Percentiles rank a stretch among this genome's conserved stretches.
Conservation (phyloP, 177 flowering plant species). For the Vitis hybrid region DNA sequence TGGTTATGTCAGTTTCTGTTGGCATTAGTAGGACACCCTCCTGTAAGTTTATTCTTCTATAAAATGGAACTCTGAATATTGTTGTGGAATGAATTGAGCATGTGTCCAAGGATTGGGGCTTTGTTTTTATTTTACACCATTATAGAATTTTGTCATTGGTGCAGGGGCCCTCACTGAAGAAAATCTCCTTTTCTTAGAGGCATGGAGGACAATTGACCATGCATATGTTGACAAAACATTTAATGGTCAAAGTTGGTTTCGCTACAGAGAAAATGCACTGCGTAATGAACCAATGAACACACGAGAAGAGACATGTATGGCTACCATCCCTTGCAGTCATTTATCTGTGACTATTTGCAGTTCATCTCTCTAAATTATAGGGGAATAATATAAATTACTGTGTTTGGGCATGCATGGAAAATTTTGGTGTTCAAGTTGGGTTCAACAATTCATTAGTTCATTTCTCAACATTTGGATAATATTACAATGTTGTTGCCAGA, state of each 20-base stretch:
- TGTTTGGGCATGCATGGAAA: background rate
- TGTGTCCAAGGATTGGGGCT: background rate
- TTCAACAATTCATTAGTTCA: too few relatives aligned
- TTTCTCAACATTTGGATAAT: too few relatives aligned
- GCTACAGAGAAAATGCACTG: constrained; percentile 88
- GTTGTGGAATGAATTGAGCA: background rate
- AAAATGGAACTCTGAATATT: background rate
- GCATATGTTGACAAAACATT: constrained; percentile 93
- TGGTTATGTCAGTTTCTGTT: constrained; percentile 52
- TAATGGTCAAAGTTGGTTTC: constrained; percentile 98
- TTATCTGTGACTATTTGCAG: background rate
- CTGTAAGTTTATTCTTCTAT: constrained; percentile 45
- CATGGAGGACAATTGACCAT: constrained; percentile 94
- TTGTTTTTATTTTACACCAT: background rate
- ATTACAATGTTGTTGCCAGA: too few relatives aligned
- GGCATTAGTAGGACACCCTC: constrained; percentile 52
- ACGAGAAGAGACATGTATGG: constrained; percentile 84
- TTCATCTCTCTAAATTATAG: background rate
- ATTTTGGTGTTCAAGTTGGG: too few relatives aligned
- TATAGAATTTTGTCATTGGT: constrained; percentile 5
- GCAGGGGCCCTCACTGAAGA: constrained; percentile 89
- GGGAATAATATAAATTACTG: background rate
- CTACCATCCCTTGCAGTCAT: background rate
- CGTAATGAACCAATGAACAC: constrained; percentile 94
- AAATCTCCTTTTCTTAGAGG: constrained; percentile 93